Evolutionary conservation across 805 yeast species (phyloP), one percentile per base, ranked within the genome.

Genomic region (Saturnispora saitoi): DNA sequence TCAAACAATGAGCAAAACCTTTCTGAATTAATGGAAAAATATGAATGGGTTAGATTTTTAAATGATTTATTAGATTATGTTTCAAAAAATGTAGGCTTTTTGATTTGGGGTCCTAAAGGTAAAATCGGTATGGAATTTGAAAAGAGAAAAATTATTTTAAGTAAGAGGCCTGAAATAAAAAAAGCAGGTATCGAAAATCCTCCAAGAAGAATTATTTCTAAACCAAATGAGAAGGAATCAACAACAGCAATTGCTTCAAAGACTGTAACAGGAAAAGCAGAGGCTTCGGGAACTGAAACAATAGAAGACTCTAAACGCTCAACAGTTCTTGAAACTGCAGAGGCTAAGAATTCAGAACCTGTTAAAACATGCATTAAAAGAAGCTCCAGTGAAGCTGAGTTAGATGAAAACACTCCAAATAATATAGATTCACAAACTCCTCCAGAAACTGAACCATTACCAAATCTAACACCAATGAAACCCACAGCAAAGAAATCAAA

Each of bases 31-130:
- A 70, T 81, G 55, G 82, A 80, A 54, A 82, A 78, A 53, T 91
- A 88, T 64, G 90, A 83, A 56, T 91, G 97, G 96, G 74, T 84
- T 52, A 76, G 79, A 49, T 91, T 90, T 60, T 71, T 91, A 54
- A 82, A 80, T 56, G 93, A 86, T 52, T 62, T 93, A 43, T 75
- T 85, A 50, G 93, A 84, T 40, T 90, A 86, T 58, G 82, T 86
- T 20, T 73, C 82, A 45, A 85, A 82, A 58, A 85, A 83, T 61
- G 77, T 83, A 69, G 85, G 86, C 3, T 72, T 79, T 48, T 68
- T 85, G 28, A 72, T 85, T 9, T 83, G 87, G 84, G 93, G 91
- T 12, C 67, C 67, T 28, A 63, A 58, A 46, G 67, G 68, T 39
- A 64, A 60, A 44, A 50, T 64, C n/a, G 51, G 65, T 2, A 45